Conservation (phyloP, 2,329 filamentous ascomycete species). For the Colletotrichum tofieldiae region DNA sequence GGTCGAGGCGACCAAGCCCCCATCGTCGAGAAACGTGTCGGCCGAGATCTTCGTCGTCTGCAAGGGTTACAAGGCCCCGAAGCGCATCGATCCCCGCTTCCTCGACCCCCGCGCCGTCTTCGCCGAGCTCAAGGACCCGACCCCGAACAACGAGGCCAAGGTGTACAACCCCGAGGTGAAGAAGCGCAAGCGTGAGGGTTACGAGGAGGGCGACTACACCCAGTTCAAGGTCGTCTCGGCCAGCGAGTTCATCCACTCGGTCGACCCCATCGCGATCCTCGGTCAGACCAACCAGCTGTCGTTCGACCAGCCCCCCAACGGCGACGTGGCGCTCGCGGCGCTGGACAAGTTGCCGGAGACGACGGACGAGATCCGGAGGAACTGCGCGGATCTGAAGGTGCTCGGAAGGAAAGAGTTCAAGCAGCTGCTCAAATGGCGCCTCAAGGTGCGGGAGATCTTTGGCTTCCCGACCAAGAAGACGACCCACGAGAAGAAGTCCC, state of each 20-base stretch:
- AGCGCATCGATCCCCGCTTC: constrained; percentile 92
- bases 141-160: constrained; percentile 96
- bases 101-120: constrained; percentile 92
- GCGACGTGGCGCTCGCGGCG: constrained; percentile 89
- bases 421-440: constrained; percentile 87
- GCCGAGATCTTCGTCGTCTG: constrained; percentile 99
- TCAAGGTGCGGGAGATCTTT: constrained; percentile 92
- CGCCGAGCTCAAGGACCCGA: constrained; percentile 87
- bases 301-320: constrained; percentile 85
- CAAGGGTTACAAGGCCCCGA: constrained; percentile 94
- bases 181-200: constrained; percentile 97
- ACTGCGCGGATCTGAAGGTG: constrained; percentile 89
- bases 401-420: constrained; percentile 96
- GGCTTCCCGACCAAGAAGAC: constrained; percentile 85
- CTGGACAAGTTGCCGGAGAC: constrained; percentile 90
- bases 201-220: constrained; percentile 94
- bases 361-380: constrained; percentile 83
- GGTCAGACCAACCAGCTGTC: constrained; percentile 87
- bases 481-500: constrained; percentile 46
- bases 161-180: constrained; percentile 98
- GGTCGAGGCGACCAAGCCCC: constrained; percentile 97
- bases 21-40: constrained; percentile 94
- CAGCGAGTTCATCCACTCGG: constrained; percentile 94
- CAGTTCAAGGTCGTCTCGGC: constrained; percentile 92
- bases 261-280: constrained; percentile 92